Percentiles rank a stretch among this genome's conserved stretches.
Conservation (phyloP, 257 asterid species). For the Cynanchum wilfordii region DNA sequence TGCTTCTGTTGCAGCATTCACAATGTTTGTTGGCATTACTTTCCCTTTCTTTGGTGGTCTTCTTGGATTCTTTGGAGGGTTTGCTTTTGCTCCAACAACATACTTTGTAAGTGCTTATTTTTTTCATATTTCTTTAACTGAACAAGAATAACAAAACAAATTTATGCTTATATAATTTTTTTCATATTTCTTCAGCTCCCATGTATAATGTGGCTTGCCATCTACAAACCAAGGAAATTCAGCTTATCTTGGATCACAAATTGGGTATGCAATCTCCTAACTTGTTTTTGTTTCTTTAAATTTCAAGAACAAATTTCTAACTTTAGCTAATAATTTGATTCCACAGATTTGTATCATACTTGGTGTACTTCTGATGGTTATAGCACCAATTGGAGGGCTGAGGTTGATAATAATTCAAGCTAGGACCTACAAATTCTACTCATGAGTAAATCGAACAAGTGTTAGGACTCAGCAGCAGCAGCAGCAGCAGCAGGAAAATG, state of each 20-base stretch:
- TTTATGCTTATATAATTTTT: not conserved
- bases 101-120: constrained; percentile 58
- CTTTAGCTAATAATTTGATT: not conserved
- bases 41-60: constrained; percentile 96
- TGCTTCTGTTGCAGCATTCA: constrained; percentile 55
- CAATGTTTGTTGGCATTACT: constrained; percentile 77
- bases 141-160: too few species aligned
- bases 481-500: not conserved
- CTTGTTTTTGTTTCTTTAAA: not conserved
- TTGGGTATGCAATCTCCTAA: constrained; percentile 28
- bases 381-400: constrained; percentile 55
- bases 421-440: constrained; percentile 35
- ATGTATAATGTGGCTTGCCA: constrained; percentile 50
- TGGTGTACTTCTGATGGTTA: constrained; percentile 36
- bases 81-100: constrained; percentile 94
- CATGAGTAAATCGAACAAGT: too few species aligned
- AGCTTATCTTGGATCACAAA: constrained; percentile 45
- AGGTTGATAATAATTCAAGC: constrained; percentile 37
- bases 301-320: not conserved
- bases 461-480: too few species aligned
- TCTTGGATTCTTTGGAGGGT: constrained; percentile 87
- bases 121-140: constrained; percentile 31
- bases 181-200: constrained; percentile 42
- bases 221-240: constrained; percentile 40
- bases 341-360: constrained; percentile 45